Evolutionary conservation across 805 yeast genomes (phyloP).

Genomic region (Pichia exigua): DNA sequence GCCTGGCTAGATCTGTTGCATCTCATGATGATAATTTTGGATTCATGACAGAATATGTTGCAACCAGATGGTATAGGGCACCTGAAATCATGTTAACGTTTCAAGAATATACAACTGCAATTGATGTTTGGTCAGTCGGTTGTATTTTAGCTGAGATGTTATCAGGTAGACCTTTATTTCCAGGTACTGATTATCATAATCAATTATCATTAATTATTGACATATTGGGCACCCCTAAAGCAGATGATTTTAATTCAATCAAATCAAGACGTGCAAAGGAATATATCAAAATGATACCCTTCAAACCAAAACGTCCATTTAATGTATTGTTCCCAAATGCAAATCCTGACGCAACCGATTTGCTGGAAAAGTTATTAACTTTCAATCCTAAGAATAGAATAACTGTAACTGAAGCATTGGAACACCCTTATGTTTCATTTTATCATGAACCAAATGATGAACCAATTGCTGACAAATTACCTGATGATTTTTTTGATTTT

Average conservation of each 20-base stretch:
- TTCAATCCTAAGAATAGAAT: constrained; percentile 81
- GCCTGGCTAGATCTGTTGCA: constrained; percentile 68
- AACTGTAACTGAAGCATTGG: constrained; percentile 74
- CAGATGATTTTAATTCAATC: constrained; percentile 67
- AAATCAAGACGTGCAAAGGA: constrained; percentile 82
- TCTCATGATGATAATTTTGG: constrained; percentile 60
- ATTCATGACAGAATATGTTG: constrained; percentile 94
- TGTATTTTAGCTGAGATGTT: constrained; percentile 91
- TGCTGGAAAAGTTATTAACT: constrained; percentile 59
- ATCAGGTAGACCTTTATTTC: constrained; percentile 80
- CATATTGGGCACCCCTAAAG: constrained; percentile 79
- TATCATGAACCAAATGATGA: constrained; percentile 95
- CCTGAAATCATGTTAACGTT: constrained; percentile 96
- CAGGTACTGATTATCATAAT: constrained; percentile 90
- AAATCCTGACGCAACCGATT: constrained; percentile 61
- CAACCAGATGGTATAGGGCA: constrained; percentile 96
- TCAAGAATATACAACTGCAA: constrained; percentile 88
- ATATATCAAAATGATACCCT: constrained; percentile 75
- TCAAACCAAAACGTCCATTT: constrained; percentile 54
- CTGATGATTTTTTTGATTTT: constrained; percentile 82
- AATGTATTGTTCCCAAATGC: constrained; percentile 41
- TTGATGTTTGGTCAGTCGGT: constrained; percentile 96
- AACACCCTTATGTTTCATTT: constrained; percentile 77
- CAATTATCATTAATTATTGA: constrained; percentile 81
- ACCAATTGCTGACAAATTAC: constrained; percentile 76